phyloP scores from a whole-genome alignment of 441 rosid genomes.

The Raphanus hybrid region DNA sequence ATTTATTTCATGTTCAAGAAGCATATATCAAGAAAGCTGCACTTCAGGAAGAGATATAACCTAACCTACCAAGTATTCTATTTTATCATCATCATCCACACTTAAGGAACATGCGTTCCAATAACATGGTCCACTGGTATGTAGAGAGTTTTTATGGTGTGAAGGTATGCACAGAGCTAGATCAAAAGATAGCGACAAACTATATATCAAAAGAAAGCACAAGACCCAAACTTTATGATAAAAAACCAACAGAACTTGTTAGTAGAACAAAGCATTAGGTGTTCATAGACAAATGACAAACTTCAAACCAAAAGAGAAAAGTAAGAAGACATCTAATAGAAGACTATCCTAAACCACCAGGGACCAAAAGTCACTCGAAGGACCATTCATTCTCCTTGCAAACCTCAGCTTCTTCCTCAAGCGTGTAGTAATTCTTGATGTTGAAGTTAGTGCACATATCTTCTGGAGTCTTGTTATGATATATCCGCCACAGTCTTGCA shows the following conservation, averaged over 20 bases:
- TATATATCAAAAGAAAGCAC: background rate
- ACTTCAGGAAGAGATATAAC: too few relatives aligned
- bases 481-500: slow-evolving; percentile 47
- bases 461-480: background rate
- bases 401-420: background rate
- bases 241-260: slow-evolving; percentile 11
- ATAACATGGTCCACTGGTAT: slow-evolving; percentile 30
- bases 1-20: too few relatives aligned
- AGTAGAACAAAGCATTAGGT: slow-evolving; percentile 3
- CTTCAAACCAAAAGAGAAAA: background rate
- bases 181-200: background rate
- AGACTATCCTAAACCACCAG: background rate
- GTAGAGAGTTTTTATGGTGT: slow-evolving; percentile 9
- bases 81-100: slow-evolving; percentile 18
- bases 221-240: slow-evolving; percentile 4
- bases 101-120: slow-evolving; percentile 10
- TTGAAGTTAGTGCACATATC: background rate
- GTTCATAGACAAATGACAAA: background rate
- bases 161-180: background rate
- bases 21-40: too few relatives aligned
- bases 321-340: background rate
- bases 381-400: background rate
- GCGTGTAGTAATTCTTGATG: background rate
- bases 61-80: background rate
- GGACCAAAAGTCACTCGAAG: background rate